These are phyloP conservation scores for Neurospora sp. DNA, from an alignment of 495 filamentous ascomycete species.

Conservation along the genomic window DNA sequence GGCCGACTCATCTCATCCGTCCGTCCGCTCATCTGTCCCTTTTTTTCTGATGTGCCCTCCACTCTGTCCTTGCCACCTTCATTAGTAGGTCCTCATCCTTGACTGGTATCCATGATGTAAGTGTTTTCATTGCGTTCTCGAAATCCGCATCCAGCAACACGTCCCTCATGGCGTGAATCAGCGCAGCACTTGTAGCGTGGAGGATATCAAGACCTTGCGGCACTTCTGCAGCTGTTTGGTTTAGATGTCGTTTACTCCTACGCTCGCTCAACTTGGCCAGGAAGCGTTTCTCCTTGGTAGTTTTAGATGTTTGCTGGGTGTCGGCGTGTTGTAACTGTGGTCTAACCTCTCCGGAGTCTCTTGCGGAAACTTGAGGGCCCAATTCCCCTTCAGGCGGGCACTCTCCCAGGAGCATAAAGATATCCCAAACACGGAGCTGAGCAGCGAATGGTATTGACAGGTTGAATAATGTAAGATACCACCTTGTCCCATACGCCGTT, in stretches of 20 bases:
- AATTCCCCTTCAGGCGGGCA: constrained; percentile 20
- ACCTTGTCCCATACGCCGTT: constrained; percentile 88
- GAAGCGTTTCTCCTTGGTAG: not conserved
- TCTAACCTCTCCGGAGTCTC: not conserved
- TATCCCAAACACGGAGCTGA: constrained; percentile 97
- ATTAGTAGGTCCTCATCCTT: constrained; percentile 92
- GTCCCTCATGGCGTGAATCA: constrained; percentile 86
- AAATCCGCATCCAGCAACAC: constrained; percentile 92
- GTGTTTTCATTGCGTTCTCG: constrained; percentile 94
- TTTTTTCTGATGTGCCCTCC: constrained; percentile 53
- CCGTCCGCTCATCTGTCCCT: constrained; percentile 17
- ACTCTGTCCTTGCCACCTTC: constrained; percentile 87
- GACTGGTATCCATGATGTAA: constrained; percentile 93
- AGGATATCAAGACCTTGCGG: constrained; percentile 64
- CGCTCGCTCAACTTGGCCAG: not conserved
- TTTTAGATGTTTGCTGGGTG: not conserved
- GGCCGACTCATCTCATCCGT: not conserved
- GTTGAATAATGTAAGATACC: constrained; percentile 98
- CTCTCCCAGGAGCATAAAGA: constrained; percentile 95
- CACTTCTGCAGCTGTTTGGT: constrained; percentile 1
- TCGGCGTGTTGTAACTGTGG: constrained; percentile 4
- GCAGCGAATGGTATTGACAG: constrained; percentile 92
- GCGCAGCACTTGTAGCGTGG: constrained; percentile 80
- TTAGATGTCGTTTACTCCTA: not conserved
- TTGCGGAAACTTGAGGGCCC: constrained; percentile 8